These are phyloP conservation scores for Pleurotus djamor DNA, from an alignment of 768 basidiomycete species.

Conservation along the genomic window DNA sequence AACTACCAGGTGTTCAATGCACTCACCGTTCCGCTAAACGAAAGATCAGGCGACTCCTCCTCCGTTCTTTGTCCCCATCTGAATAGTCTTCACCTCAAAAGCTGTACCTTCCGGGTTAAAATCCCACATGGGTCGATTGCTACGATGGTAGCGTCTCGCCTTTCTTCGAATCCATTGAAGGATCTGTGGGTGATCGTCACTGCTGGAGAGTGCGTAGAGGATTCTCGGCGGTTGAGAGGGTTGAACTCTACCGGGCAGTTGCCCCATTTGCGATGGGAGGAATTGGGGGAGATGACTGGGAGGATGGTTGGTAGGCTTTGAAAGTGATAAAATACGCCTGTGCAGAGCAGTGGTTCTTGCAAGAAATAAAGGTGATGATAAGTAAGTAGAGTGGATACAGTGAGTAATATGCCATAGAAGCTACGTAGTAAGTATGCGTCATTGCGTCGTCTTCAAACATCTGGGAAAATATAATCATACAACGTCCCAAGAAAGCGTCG, in stretches of 20 bases:
- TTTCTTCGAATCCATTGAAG: background rate
- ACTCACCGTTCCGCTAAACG: background rate
- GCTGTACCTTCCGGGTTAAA: too few species aligned
- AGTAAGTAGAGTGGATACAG: too few species aligned
- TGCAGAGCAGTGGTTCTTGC: background rate
- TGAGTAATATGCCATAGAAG: too few species aligned
- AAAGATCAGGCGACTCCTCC: background rate
- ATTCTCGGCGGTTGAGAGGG: background rate
- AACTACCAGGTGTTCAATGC: background rate
- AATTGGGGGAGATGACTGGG: background rate
- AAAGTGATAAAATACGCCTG: too few species aligned
- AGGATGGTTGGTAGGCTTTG: background rate
- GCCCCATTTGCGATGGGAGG: background rate
- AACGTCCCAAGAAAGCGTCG: too few species aligned
- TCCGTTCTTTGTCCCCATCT: background rate
- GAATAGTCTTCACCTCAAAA: background rate
- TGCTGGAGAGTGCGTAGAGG: background rate
- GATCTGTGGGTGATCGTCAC: background rate
- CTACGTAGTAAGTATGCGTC: too few species aligned
- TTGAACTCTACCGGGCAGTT: background rate
- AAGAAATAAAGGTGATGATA: too few species aligned
- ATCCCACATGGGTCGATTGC: background rate
- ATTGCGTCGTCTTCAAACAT: too few species aligned
- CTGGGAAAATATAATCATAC: too few species aligned
- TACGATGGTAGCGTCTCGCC: background rate